phyloP scores from a whole-genome alignment of 2,329 filamentous ascomycete genomes.

The Lojkania enalia region DNA sequence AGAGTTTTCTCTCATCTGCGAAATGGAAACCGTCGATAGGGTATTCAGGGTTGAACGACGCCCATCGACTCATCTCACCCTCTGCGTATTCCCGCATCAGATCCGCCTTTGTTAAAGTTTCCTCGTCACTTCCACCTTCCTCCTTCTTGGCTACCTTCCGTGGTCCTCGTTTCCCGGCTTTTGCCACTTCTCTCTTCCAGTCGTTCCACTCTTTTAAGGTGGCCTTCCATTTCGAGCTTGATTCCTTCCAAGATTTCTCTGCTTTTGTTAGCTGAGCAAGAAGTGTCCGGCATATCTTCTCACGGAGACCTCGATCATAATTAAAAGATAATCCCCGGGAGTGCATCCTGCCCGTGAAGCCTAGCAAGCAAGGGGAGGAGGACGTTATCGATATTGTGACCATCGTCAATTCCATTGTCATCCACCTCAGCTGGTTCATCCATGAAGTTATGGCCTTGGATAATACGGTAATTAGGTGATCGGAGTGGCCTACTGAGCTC shows the following conservation, averaged over 20 bases:
- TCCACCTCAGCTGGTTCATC: slow-evolving; percentile 23
- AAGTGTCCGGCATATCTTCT: slow-evolving; percentile 59
- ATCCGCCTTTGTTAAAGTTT: slow-evolving; percentile 60
- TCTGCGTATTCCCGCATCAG: slow-evolving; percentile 60
- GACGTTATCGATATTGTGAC: slow-evolving; percentile 48
- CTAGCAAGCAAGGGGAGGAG: slow-evolving; percentile 63
- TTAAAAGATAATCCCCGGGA: slow-evolving; percentile 79
- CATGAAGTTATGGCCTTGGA: slow-evolving; percentile 7
- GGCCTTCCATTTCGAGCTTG: slow-evolving; percentile 62
- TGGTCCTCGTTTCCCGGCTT: slow-evolving; percentile 37
- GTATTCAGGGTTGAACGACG: slow-evolving; percentile 68
- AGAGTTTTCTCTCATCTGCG: slow-evolving; percentile 63
- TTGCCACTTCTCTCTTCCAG: slow-evolving; percentile 56
- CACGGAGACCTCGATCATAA: slow-evolving; percentile 69
- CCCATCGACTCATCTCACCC: slow-evolving; percentile 60
- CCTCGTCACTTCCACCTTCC: slow-evolving; percentile 52
- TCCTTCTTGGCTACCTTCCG: slow-evolving; percentile 45
- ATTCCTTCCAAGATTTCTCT: slow-evolving; percentile 61
- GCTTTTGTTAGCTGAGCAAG: slow-evolving; percentile 57
- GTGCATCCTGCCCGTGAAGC: slow-evolving; percentile 64
- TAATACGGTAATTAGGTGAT: not conserved
- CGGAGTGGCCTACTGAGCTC: slow-evolving; percentile 44
- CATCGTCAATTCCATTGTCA: slow-evolving; percentile 19
- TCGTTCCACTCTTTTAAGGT: slow-evolving; percentile 62
- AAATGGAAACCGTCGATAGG: slow-evolving; percentile 68